phyloP scores from a whole-genome alignment of 2,329 filamentous ascomycete genomes.

The Nemania diffusa region DNA sequence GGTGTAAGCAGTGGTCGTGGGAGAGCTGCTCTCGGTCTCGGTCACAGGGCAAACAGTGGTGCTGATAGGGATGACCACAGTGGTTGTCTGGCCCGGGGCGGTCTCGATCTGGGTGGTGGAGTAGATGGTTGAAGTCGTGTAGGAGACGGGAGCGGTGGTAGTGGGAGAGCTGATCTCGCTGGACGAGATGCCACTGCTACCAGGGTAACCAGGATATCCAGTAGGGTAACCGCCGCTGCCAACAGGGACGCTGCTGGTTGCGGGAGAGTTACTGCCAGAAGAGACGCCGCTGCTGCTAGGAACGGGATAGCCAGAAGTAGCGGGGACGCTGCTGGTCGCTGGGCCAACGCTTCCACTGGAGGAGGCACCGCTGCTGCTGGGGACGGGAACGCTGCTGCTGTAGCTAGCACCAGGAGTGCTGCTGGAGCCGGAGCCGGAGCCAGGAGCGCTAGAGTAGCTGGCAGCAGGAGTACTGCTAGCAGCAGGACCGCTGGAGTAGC shows the following conservation, averaged over 20 bases:
- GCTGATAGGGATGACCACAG: constrained; percentile 41
- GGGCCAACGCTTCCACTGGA: too few species aligned
- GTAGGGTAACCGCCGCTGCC: constrained; percentile 21
- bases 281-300: constrained; percentile 9
- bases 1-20: constrained; percentile 38
- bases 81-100: constrained; percentile 40
- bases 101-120: constrained; percentile 43
- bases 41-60: constrained; percentile 42
- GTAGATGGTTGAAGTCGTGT: constrained; percentile 50
- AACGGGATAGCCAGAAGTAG: neutral
- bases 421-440: neutral
- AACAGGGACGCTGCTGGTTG: constrained; percentile 5
- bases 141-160: constrained; percentile 25
- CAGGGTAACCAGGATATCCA: constrained; percentile 21
- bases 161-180: constrained; percentile 17
- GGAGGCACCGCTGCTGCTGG: too few species aligned
- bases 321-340: constrained; percentile 14
- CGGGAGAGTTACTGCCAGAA: neutral
- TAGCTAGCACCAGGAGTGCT: neutral
- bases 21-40: constrained; percentile 27
- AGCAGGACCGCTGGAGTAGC: constrained; percentile 6
- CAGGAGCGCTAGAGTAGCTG: neutral
- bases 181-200: constrained; percentile 4
- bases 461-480: constrained; percentile 4
- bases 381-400: constrained; percentile 21